phyloP scores from a whole-genome alignment of 306 rosid genomes.

The Prosopis cineraria region DNA sequence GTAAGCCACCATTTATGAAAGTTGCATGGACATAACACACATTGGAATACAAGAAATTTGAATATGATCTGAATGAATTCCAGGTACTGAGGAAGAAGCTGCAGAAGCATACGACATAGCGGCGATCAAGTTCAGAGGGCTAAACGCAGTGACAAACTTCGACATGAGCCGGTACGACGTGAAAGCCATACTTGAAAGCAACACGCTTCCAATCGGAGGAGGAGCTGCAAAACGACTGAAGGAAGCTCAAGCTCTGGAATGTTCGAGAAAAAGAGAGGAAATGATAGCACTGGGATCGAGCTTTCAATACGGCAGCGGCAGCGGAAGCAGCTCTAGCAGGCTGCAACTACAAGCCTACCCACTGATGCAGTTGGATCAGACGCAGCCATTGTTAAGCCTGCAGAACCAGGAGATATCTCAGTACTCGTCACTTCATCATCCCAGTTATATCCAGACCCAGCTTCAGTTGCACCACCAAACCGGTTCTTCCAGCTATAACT shows the following conservation, averaged over 20 bases:
- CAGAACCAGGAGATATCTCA: slow-evolving; percentile 74
- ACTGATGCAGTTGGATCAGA: slow-evolving; percentile 49
- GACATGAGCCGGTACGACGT: slow-evolving; percentile 97
- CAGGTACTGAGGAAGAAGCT: slow-evolving; percentile 97
- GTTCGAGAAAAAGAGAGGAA: slow-evolving; percentile 80
- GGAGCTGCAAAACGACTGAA: slow-evolving; percentile 92
- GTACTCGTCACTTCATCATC: slow-evolving; percentile 49
- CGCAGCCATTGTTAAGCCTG: slow-evolving; percentile 60
- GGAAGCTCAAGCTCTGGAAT: slow-evolving; percentile 92
- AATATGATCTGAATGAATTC: background rate
- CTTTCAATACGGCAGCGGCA: slow-evolving; percentile 62
- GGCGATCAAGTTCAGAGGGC: slow-evolving; percentile 90
- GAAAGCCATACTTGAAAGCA: slow-evolving; percentile 88
- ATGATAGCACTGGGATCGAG: slow-evolving; percentile 67
- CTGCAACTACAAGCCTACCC: slow-evolving; percentile 65
- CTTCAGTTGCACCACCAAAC: slow-evolving; percentile 74
- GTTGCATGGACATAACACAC: background rate
- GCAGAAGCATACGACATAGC: slow-evolving; percentile 99
- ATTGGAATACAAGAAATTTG: background rate
- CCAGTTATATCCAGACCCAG: slow-evolving; percentile 77
- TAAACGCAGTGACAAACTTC: slow-evolving; percentile 91
- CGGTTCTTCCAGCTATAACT: slow-evolving; percentile 12
- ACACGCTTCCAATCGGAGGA: slow-evolving; percentile 89
- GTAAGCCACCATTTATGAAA: slow-evolving; percentile 45
- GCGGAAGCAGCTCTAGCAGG: slow-evolving; percentile 40